Percentiles rank a stretch among this genome's conserved stretches.
Conservation (phyloP, 2,329 filamentous ascomycete genomes). For the Sclerotinia nivalis region DNA sequence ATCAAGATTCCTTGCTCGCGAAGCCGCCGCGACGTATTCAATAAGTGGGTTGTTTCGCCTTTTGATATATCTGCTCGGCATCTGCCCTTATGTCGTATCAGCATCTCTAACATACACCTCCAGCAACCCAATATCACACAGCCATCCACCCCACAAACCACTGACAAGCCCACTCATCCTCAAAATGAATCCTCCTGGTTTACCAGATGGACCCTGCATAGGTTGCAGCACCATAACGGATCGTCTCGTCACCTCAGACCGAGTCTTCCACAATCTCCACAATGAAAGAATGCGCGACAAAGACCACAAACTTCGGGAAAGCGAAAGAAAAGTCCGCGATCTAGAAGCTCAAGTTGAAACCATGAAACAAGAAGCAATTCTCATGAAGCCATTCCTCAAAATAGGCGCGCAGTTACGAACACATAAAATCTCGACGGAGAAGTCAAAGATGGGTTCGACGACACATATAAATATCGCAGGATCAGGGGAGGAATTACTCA, state of each 20-base stretch:
- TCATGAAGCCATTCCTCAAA: slow-evolving; percentile 9
- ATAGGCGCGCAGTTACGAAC: slow-evolving; percentile 5
- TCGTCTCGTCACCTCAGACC: neutral
- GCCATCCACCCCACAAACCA: neutral
- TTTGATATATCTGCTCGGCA: neutral
- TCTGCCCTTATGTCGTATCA: neutral
- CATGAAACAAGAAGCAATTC: slow-evolving; percentile 8
- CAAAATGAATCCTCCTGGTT: neutral
- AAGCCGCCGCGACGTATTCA: neutral
- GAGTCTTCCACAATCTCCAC: slow-evolving; percentile 13
- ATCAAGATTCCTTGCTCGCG: neutral
- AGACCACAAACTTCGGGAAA: neutral
- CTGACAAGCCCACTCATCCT: neutral
- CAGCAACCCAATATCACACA: neutral
- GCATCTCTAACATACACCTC: neutral
- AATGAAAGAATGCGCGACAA: slow-evolving; percentile 14
- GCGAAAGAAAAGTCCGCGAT: neutral
- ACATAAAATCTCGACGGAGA: slow-evolving; percentile 13
- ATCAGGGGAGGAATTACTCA: slow-evolving; percentile 11
- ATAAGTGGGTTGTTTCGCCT: neutral
- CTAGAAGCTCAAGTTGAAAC: neutral
- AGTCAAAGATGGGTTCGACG: slow-evolving; percentile 6
- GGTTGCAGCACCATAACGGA: slow-evolving; percentile 11
- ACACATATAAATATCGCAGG: neutral
- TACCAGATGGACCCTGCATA: neutral